phyloP scores from a whole-genome alignment of 352 stramenopile genomes.

The Vaucheria bursata region DNA sequence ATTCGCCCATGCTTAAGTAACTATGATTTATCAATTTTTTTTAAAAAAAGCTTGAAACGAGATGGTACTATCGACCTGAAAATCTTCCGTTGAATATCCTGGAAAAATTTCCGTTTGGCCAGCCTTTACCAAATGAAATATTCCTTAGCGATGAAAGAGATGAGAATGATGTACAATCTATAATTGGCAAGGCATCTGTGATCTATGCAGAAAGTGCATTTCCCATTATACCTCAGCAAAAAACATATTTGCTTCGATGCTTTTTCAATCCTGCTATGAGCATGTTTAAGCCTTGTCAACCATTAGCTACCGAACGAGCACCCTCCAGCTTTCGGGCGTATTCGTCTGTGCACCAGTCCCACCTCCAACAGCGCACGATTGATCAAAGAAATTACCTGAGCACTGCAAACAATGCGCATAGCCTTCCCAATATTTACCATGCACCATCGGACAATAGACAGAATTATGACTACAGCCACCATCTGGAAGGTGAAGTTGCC shows the following conservation, averaged over 20 bases:
- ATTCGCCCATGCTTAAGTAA: no score
- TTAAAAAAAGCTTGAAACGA: not conserved
- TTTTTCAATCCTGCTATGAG: not conserved
- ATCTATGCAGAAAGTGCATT: not conserved
- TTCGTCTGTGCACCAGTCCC: no score
- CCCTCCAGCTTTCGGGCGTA: no score
- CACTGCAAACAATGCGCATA: no score
- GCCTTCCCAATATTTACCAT: no score
- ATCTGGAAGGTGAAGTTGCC: no score
- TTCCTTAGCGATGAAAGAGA: constrained; percentile 1
- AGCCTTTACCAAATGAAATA: not conserved
- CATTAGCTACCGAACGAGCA: no score
- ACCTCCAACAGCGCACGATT: no score
- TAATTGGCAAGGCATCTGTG: not conserved
- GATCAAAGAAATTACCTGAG: no score
- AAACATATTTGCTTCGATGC: not conserved
- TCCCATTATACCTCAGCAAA: not conserved
- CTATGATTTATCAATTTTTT: not conserved
- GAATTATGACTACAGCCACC: no score
- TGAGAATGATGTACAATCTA: constrained; percentile 5
- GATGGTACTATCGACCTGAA: constrained; percentile 6
- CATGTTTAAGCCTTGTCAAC: not conserved
- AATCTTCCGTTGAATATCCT: not conserved
- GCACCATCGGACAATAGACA: no score
- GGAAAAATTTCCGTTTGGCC: not conserved